A percentile compares a stretch with the other conserved stretches of the same genome.
phyloP scores from a whole-genome alignment of 2,329 filamentous ascomycete genomes.

The Cyphellophora europaea region DNA sequence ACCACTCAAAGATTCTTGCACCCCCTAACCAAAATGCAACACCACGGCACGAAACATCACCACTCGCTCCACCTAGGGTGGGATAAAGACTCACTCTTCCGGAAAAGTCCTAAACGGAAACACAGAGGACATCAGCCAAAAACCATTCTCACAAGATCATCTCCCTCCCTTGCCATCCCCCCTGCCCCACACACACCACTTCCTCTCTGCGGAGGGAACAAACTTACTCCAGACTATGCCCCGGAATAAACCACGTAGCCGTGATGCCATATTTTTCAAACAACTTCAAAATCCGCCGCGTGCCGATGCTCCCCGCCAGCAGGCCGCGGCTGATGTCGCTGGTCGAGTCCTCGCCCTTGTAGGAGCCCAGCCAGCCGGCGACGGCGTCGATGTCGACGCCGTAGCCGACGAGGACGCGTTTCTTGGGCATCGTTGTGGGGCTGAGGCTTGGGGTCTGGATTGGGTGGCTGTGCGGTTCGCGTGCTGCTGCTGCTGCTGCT shows the following conservation, averaged over 20 bases:
- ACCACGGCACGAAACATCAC: too few relatives aligned
- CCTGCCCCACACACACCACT: too few relatives aligned
- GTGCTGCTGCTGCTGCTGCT: too few relatives aligned
- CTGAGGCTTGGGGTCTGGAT: too few relatives aligned
- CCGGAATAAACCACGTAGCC: constrained; percentile 58
- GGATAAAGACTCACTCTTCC: too few relatives aligned
- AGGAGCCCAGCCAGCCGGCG: constrained; percentile 65
- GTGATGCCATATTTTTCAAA: constrained; percentile 66
- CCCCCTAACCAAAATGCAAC: too few relatives aligned
- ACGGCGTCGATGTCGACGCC: constrained; percentile 68
- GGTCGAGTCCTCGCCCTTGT: constrained; percentile 62
- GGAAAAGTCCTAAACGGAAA: constrained; percentile 42
- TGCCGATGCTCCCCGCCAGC: constrained; percentile 61
- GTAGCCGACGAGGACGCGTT: constrained; percentile 49
- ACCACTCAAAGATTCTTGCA: too few relatives aligned
- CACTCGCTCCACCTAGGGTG: too few relatives aligned
- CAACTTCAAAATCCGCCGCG: constrained; percentile 58
- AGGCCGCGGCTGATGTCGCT: constrained; percentile 62
- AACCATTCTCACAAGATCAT: neutral
- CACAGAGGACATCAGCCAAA: neutral
- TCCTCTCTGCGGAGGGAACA: too few relatives aligned
- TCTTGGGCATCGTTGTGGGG: too few relatives aligned
- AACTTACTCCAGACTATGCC: constrained; percentile 46
- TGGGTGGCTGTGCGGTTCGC: too few relatives aligned
- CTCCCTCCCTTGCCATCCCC: too few relatives aligned